phyloP scores from a whole-genome alignment of 495 filamentous ascomycete genomes.

The Sphaerosporella brunnea region DNA sequence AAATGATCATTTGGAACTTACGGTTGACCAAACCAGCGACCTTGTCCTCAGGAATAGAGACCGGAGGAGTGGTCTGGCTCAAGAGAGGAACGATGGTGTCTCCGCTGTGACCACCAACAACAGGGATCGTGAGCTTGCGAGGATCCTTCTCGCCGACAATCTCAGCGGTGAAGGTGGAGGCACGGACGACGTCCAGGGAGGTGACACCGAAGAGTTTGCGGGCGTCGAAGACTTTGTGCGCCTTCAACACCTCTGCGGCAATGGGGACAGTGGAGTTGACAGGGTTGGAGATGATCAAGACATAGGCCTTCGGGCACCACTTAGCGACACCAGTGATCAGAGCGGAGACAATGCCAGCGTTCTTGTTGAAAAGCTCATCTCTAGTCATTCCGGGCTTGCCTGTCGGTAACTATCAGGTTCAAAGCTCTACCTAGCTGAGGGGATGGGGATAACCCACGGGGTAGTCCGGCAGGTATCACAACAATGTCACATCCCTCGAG shows the following conservation, averaged over 20 bases:
- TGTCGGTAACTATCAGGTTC: slow-evolving; percentile 26
- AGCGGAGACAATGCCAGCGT: slow-evolving; percentile 81
- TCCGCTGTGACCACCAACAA: slow-evolving; percentile 92
- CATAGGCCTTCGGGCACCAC: slow-evolving; percentile 72
- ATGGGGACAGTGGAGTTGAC: slow-evolving; percentile 99
- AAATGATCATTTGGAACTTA: slow-evolving; percentile 26
- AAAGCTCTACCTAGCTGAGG: background rate
- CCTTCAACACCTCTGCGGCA: slow-evolving; percentile 88
- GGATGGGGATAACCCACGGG: slow-evolving; percentile 44
- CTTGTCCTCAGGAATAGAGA: slow-evolving; percentile 71
- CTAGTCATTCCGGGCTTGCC: slow-evolving; percentile 99
- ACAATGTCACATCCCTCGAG: slow-evolving; percentile 86
- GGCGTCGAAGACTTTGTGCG: slow-evolving; percentile 77
- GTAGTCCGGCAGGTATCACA: slow-evolving; percentile 93
- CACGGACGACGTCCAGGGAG: slow-evolving; percentile 91
- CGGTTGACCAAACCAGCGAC: slow-evolving; percentile 74
- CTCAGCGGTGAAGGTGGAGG: slow-evolving; percentile 86
- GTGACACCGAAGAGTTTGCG: slow-evolving; percentile 94
- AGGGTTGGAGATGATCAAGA: slow-evolving; percentile 95
- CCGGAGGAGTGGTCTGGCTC: slow-evolving; percentile 65
- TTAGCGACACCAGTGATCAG: slow-evolving; percentile 73
- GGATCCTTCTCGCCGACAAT: slow-evolving; percentile 68
- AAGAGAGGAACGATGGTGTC: slow-evolving; percentile 96
- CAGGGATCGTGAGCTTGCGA: slow-evolving; percentile 64
- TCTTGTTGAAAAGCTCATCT: slow-evolving; percentile 98